Base-by-base conservation (phyloP, 495 filamentous ascomycete species). In the Delitschia confertaspora region DNA sequence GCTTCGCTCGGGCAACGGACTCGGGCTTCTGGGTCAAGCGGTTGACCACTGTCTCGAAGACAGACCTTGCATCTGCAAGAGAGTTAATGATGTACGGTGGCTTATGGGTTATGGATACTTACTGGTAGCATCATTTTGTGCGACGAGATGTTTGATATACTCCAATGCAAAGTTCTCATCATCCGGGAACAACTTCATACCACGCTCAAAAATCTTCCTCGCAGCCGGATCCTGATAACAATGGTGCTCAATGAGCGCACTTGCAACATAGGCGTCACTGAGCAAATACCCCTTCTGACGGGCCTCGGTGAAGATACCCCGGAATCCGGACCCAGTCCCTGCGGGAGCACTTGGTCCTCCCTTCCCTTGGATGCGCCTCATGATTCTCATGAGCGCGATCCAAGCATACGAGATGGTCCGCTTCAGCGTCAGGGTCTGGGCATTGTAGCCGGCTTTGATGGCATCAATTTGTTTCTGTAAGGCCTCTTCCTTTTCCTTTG, bases 351-450 rank as follows among this genome's bases (percentile, higher is more conserved):
- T 75, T 6, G 69, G 63, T 51, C 78, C 80, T 30, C 88, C 88
- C 58, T 95, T 93, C 37, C 91, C 91, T 60, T 95, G 87, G 22
- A 98, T 74, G 32, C 91, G 85, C 33, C 93, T 82, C 78, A 95
- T 91, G 11, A 86, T 80, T 33, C 91, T 80, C 70, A 95, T 93
- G 26, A 95, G 69, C 20, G 85, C 84, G 57, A 98, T 89, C 91
- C 91, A 98, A 13, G 81, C 81, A 57, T 84, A 88, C 0, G 93
- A 88, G 34, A 96, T 75, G 0, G 80, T 83, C 47, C 79, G 80
- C 11, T 78, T 83, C 11, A 95, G 66, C 6, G 82, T 64, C 14
- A 78, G 73, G 19, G 79, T 79, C 51, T 93, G 84, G 3, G 74
- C 74, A 4, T 72, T 73, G 52, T 79, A 80, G 1, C 78, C 77